Evolutionary conservation across 495 filamentous ascomycete genomes (phyloP).

Genomic region (Talaromyces stipitatus): DNA sequence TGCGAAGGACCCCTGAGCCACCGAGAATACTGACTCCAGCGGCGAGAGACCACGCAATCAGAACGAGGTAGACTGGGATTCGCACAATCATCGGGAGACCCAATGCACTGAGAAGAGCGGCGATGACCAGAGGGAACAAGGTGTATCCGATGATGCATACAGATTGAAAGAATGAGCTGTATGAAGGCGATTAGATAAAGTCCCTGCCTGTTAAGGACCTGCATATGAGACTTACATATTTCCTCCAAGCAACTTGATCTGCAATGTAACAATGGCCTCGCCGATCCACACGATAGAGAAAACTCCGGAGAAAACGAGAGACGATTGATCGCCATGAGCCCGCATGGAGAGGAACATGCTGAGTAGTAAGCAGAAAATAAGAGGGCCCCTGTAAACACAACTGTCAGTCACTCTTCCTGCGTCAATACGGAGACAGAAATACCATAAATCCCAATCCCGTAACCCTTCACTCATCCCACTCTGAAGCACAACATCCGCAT

Average conservation of each 20-base stretch:
- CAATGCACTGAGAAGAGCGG: slow-evolving; percentile 78
- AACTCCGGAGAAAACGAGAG: slow-evolving; percentile 86
- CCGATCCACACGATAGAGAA: slow-evolving; percentile 97
- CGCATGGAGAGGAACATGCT: slow-evolving; percentile 76
- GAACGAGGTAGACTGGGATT: slow-evolving; percentile 81
- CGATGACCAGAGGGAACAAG: slow-evolving; percentile 95
- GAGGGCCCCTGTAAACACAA: slow-evolving; percentile 56
- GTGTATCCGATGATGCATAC: slow-evolving; percentile 98
- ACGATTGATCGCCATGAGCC: slow-evolving; percentile 68
- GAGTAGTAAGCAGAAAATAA: slow-evolving; percentile 85
- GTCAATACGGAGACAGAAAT: slow-evolving; percentile 9
- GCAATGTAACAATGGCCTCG: slow-evolving; percentile 92
- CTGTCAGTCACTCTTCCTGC: slow-evolving; percentile 9
- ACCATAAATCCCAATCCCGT: slow-evolving; percentile 96
- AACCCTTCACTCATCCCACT: slow-evolving; percentile 80
- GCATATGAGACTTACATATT: slow-evolving; percentile 92
- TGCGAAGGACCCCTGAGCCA: slow-evolving; percentile 89
- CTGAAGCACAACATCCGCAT: slow-evolving; percentile 62
- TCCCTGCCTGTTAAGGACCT: too few relatives aligned
- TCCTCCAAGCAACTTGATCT: slow-evolving; percentile 94
- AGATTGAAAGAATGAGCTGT: slow-evolving; percentile 92
- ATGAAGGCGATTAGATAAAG: not conserved
- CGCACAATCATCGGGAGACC: slow-evolving; percentile 66
- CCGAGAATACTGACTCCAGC: slow-evolving; percentile 94
- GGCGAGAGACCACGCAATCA: slow-evolving; percentile 86